These are phyloP conservation scores for Artemisia argyi DNA, from an alignment of 129 eudicot genomes.

Conservation along the genomic window DNA sequence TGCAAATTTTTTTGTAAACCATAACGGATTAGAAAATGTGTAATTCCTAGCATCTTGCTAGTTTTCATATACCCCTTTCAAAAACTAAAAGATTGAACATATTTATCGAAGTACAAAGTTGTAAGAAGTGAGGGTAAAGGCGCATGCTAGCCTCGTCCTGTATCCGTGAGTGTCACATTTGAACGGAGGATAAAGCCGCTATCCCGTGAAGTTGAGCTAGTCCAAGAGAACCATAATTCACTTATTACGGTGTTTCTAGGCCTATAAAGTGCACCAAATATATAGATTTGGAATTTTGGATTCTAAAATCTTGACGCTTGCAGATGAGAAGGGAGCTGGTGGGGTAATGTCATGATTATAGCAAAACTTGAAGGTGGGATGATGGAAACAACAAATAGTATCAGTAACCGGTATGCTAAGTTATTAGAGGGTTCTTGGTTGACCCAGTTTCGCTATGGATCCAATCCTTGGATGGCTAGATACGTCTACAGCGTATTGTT, in stretches of 20 bases:
- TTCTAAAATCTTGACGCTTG: slow-evolving; percentile 22
- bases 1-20: no score
- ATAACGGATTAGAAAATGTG: no score
- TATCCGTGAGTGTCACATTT: no score
- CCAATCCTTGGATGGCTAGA: slow-evolving; percentile 96
- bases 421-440: slow-evolving; percentile 70
- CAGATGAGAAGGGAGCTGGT: slow-evolving; percentile 36
- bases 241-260: not conserved
- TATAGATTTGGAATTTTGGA: slow-evolving; percentile 6
- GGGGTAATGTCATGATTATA: slow-evolving; percentile 36
- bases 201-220: no score
- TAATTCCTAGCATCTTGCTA: no score
- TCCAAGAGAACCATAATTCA: no score
- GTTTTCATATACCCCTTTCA: no score
- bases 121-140: no score
- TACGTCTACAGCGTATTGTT: slow-evolving; percentile 71
- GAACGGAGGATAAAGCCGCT: no score
- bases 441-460: slow-evolving; percentile 60
- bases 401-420: slow-evolving; percentile 46
- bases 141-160: no score
- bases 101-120: no score
- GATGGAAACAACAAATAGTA: slow-evolving; percentile 48
- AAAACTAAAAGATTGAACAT: no score
- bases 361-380: slow-evolving; percentile 34
- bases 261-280: not conserved